phyloP scores from a whole-genome alignment of 805 yeast genomes.

The Candida mattraensis region DNA sequence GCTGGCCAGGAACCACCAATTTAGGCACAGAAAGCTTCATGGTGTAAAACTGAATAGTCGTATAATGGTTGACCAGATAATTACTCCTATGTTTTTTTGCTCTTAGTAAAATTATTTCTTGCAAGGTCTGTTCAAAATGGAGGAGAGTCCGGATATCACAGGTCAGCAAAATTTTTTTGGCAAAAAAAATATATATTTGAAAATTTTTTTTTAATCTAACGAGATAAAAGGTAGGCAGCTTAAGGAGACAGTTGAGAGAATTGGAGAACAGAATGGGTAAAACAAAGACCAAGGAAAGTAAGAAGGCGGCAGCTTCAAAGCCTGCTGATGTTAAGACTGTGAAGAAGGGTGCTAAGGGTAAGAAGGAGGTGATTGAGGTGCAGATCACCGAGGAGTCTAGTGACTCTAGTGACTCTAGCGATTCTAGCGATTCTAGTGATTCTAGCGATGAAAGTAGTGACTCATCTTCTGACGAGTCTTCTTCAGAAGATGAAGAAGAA shows the following conservation, averaged over 20 bases:
- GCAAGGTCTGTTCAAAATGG: neutral
- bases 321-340: conserved; percentile 18
- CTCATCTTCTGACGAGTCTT: conserved; percentile 29
- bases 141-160: conserved; percentile 1
- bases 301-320: too few relatives aligned
- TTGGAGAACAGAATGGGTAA: conserved; percentile 10
- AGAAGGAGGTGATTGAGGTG: conserved; percentile 7
- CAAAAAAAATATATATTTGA: conserved; percentile 10
- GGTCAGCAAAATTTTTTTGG: conserved; percentile 11
- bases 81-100: neutral
- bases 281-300: conserved; percentile 18
- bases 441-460: conserved; percentile 16
- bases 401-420: conserved; percentile 8
- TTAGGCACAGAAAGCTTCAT: conserved; percentile 37
- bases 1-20: conserved; percentile 78
- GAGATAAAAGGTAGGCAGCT: neutral
- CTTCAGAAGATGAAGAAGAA: conserved; percentile 11
- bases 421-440: conserved; percentile 9
- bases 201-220: conserved; percentile 5
- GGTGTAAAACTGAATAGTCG: neutral
- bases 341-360: conserved; percentile 11
- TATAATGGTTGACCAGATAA: too few relatives aligned
- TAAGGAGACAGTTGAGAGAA: neutral
- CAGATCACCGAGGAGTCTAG: conserved; percentile 15
- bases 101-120: conserved; percentile 5